phyloP scores from a whole-genome alignment of 495 filamentous ascomycete species.

The Tuber indicum region DNA sequence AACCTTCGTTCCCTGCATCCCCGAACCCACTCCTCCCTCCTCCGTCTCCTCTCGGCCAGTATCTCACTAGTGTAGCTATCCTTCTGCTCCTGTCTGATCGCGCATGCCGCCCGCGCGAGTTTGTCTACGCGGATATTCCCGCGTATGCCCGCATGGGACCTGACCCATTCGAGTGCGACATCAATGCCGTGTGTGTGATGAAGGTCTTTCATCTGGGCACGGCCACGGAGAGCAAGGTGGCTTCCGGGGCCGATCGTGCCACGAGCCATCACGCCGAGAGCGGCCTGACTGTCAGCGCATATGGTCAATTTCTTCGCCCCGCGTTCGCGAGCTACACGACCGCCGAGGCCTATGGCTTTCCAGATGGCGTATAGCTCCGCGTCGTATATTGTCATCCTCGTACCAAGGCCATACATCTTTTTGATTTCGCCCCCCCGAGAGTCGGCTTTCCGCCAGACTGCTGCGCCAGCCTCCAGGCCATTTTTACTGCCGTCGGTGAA shows the following conservation, averaged over 20 bases:
- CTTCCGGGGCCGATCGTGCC: neutral
- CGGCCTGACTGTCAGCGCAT: neutral
- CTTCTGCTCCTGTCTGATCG: neutral
- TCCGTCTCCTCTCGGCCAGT: neutral
- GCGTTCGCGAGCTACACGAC: neutral
- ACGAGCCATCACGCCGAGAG: constrained; percentile 1
- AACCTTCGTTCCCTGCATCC: neutral
- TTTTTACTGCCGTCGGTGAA: neutral
- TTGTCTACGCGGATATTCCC: constrained; percentile 5
- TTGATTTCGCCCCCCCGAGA: neutral
- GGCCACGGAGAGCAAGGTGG: neutral
- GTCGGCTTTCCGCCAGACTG: neutral
- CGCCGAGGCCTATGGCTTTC: neutral
- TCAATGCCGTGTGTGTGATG: neutral
- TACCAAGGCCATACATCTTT: neutral
- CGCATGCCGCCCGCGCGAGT: neutral
- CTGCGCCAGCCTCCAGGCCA: neutral
- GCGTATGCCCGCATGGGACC: neutral
- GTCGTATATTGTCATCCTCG: neutral
- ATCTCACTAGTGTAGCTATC: neutral
- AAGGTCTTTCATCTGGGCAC: neutral
- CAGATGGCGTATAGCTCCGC: constrained; percentile 1
- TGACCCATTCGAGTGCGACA: neutral
- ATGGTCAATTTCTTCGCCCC: neutral
- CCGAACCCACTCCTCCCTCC: neutral